phyloP scores from a whole-genome alignment of 768 basidiomycete species.

The Xerocomus brunneocitrinus region DNA sequence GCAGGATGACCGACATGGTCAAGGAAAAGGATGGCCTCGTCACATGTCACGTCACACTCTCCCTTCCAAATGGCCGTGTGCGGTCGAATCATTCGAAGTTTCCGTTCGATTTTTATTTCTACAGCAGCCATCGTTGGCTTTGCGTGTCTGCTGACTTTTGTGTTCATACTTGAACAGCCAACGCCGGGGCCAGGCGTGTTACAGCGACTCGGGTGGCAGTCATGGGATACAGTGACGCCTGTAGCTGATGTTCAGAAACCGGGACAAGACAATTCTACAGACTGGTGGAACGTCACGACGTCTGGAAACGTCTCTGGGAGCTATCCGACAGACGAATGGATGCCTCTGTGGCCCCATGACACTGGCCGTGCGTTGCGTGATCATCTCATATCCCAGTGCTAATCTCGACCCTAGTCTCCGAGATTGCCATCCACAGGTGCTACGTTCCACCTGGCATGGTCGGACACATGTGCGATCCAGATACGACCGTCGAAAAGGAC shows the following conservation, averaged over 20 bases:
- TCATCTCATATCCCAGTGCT: background rate
- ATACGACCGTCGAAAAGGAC: slow-evolving; percentile 65
- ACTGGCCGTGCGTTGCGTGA: slow-evolving; percentile 22
- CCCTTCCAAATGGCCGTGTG: slow-evolving; percentile 34
- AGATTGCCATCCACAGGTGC: slow-evolving; percentile 70
- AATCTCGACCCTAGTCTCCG: slow-evolving; percentile 55
- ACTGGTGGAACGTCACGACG: slow-evolving; percentile 18
- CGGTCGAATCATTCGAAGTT: slow-evolving; percentile 44
- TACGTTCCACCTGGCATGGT: slow-evolving; percentile 55
- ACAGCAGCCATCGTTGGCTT: slow-evolving; percentile 60
- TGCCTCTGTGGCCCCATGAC: slow-evolving; percentile 27
- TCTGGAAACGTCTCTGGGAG: slow-evolving; percentile 50
- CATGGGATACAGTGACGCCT: slow-evolving; percentile 66
- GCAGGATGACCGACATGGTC: slow-evolving; percentile 11
- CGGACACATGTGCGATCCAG: slow-evolving; percentile 61
- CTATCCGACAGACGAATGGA: slow-evolving; percentile 62
- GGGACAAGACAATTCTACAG: slow-evolving; percentile 4
- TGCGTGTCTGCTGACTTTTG: slow-evolving; percentile 65
- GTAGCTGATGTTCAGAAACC: background rate
- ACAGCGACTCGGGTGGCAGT: slow-evolving; percentile 84
- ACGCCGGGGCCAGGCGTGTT: slow-evolving; percentile 62
- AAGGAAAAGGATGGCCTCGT: background rate
- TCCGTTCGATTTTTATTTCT: slow-evolving; percentile 55
- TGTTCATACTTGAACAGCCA: slow-evolving; percentile 81
- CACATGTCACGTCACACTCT: background rate